Percentiles rank a stretch among this genome's conserved stretches.
Evolutionary conservation across 2,329 filamentous ascomycete species (phyloP).

Genomic region (Sclerotinia sclerotiorum): DNA sequence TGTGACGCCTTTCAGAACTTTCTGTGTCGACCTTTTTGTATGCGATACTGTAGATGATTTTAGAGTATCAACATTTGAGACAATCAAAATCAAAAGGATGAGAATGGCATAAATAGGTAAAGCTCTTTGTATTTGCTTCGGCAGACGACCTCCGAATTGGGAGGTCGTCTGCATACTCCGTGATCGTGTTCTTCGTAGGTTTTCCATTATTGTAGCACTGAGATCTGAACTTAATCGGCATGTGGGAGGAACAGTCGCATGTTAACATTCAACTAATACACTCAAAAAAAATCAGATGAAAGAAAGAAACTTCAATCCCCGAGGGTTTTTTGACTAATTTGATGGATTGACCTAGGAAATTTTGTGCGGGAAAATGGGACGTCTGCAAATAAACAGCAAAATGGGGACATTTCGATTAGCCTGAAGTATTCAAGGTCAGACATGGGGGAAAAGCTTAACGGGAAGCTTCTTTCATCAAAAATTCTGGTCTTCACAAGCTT

Average conservation of each 20-base stretch:
- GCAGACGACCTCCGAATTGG: constrained; percentile 45
- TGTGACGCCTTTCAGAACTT: not conserved
- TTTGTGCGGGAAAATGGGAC: not conserved
- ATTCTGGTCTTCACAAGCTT: not conserved
- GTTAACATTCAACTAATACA: not conserved
- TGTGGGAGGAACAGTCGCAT: constrained; percentile 13
- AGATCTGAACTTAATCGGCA: constrained; percentile 10
- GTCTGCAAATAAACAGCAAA: not conserved
- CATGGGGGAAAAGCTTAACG: not conserved
- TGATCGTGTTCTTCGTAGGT: constrained; percentile 20
- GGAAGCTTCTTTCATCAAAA: not conserved
- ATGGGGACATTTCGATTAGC: not conserved
- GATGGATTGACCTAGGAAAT: not conserved
- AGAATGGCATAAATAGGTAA: constrained; percentile 35
- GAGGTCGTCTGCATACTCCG: constrained; percentile 22
- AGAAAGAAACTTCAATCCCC: not conserved
- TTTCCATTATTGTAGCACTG: constrained; percentile 17
- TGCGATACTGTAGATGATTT: constrained; percentile 23
- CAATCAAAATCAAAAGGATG: constrained; percentile 33
- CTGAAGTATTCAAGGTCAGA: not conserved
- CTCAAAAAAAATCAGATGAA: not conserved
- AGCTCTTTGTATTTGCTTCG: constrained; percentile 33
- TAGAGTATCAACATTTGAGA: constrained; percentile 30
- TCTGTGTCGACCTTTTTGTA: constrained; percentile 17
- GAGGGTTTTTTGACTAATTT: not conserved